Evolutionary conservation across 75 land plant species (phyloP), one percentile per base, ranked within the genome.

Genomic region (Larix kaempferi): DNA sequence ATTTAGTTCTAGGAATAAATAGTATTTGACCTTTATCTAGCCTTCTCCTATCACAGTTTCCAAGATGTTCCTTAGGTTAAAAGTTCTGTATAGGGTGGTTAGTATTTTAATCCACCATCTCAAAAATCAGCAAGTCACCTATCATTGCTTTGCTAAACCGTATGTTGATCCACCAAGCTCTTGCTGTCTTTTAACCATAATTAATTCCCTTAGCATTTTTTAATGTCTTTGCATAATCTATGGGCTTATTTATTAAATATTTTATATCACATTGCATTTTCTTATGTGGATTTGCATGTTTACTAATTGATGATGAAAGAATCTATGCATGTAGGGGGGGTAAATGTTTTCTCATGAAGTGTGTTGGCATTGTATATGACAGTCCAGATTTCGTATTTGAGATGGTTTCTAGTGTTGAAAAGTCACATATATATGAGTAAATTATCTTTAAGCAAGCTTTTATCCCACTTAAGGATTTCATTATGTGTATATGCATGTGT

Each of bases 341-440:
- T 59, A 93, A 91, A 83, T 86, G 81, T 59, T 66, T 78, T 27
- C 82, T 93, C 63, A 86, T 93, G 80, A 95, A 93, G 74, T 78
- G 94, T 71, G 94, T 91, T 72, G 96, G 91, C 60, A 91, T 95
- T 64, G 87, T 95, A 12, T 88, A 95, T 72, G 94, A 94, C 21
- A 77, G 81, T 78, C 84, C 89, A 73, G 99, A 95, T 69, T 79
- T 84, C 74, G 90, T 91, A n/a, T 95, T 95, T 86, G 99, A 95
- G 72, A 83, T 93, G 67, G 65, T 95, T 56, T 67, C 90, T 79
- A 93, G 88, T 74, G 78, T 89, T 73, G 91, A 95, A 23, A 82
- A 79, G 19, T 77, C 83, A 23, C 76, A 78, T 26, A 90, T 96
- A 88, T 91, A 90, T 73, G 97, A 95, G 99, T 93, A 84, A 84